Percentiles rank a stretch among this genome's conserved stretches.
These are phyloP conservation scores for Roridomyces roridus DNA, from an alignment of 768 basidiomycete genomes.

Conservation along the genomic window DNA sequence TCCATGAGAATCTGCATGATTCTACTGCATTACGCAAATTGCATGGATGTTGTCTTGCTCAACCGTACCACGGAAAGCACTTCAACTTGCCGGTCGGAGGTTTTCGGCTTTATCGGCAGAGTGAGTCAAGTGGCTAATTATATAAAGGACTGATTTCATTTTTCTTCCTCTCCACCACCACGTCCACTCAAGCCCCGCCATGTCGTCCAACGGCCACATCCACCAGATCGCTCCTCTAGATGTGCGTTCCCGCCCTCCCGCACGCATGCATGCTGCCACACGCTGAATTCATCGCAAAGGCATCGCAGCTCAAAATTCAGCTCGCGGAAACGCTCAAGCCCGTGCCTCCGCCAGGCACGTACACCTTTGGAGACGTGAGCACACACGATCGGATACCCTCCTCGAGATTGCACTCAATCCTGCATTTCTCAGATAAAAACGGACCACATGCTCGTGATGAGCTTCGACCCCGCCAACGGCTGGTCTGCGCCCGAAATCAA, in stretches of 20 bases:
- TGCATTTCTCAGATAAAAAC: slow-evolving; percentile 53
- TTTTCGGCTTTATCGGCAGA: too few relatives aligned
- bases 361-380: slow-evolving; percentile 65
- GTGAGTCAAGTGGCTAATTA: too few relatives aligned
- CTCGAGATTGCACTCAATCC: slow-evolving; percentile 2
- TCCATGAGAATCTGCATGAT: too few relatives aligned
- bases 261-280: background rate
- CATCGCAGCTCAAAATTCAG: slow-evolving; percentile 58
- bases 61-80: too few relatives aligned
- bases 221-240: background rate
- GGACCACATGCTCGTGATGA: slow-evolving; percentile 79
- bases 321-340: slow-evolving; percentile 55
- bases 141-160: too few relatives aligned
- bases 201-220: too few relatives aligned
- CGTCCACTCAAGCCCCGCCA: too few relatives aligned
- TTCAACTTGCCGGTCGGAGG: too few relatives aligned
- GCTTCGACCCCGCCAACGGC: slow-evolving; percentile 66
- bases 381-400: background rate
- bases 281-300: slow-evolving; percentile 41
- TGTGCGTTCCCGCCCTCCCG: background rate
- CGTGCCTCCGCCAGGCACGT: slow-evolving; percentile 50
- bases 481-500: slow-evolving; percentile 79
- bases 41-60: too few relatives aligned
- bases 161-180: too few relatives aligned
- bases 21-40: too few relatives aligned